A percentile compares a stretch with the other conserved stretches of the same genome.
Evolutionary conservation across 208 protist species (phyloP).

Genomic region (Leptomonas pyrrhocoris): DNA sequence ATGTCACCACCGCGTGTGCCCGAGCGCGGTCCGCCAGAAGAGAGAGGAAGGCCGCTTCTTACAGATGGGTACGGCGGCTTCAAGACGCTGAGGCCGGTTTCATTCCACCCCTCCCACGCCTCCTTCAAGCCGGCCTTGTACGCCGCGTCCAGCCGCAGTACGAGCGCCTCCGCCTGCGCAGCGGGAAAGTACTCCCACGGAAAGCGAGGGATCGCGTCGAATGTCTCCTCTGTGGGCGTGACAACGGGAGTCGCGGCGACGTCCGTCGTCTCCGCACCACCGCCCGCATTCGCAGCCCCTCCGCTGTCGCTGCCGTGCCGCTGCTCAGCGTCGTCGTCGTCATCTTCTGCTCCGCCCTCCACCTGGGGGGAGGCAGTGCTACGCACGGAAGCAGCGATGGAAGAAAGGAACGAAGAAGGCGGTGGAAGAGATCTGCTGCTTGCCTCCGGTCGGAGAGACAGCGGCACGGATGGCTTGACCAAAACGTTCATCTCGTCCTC

Average conservation of each 20-base stretch:
- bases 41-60: no score
- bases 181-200: constrained; percentile 24
- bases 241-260: no score
- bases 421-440: no score
- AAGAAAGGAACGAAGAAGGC: no score
- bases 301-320: no score
- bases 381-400: no score
- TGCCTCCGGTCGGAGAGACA: background rate
- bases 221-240: background rate
- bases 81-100: background rate
- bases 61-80: background rate
- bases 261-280: no score
- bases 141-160: constrained; percentile 10
- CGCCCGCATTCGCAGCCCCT: no score
- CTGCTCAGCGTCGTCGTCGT: no score
- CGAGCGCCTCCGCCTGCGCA: constrained; percentile 1
- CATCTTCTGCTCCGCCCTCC: no score
- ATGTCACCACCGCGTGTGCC: constrained; percentile 15
- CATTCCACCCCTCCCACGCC: constrained; percentile 3
- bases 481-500: background rate
- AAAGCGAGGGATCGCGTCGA: background rate
- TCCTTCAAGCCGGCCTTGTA: background rate
- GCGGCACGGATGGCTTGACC: background rate
- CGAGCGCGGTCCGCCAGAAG: background rate
- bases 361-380: no score